phyloP scores from a whole-genome alignment of 2,329 filamentous ascomycete genomes.

The Ophiostoma piceae region DNA sequence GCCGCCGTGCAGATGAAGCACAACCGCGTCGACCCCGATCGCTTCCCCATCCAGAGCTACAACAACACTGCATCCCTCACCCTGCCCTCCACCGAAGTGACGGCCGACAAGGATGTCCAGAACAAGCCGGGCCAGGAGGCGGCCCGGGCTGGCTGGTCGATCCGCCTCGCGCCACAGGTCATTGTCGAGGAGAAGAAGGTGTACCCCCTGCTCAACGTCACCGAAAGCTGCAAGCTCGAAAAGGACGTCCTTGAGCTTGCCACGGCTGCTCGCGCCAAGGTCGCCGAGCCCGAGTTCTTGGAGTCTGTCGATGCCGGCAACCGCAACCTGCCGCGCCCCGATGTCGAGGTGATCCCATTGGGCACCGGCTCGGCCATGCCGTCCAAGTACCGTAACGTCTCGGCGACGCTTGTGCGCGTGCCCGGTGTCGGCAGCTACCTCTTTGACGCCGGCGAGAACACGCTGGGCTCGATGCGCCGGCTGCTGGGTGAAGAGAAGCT shows the following conservation, averaged over 20 bases:
- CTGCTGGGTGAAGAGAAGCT: slow-evolving; percentile 62
- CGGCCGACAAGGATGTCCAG: background rate
- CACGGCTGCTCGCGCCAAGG: slow-evolving; percentile 40
- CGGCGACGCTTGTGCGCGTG: slow-evolving; percentile 75
- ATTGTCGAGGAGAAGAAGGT: slow-evolving; percentile 44
- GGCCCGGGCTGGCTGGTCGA: slow-evolving; percentile 42
- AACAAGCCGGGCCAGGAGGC: slow-evolving; percentile 33
- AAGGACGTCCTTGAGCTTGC: slow-evolving; percentile 50
- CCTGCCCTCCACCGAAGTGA: background rate
- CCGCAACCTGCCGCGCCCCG: slow-evolving; percentile 37
- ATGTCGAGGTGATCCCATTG: slow-evolving; percentile 78
- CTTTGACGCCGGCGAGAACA: slow-evolving; percentile 88
- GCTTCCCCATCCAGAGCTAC: slow-evolving; percentile 65
- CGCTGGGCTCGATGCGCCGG: slow-evolving; percentile 77
- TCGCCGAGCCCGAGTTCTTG: slow-evolving; percentile 43
- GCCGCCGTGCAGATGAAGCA: slow-evolving; percentile 64
- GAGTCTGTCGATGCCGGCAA: slow-evolving; percentile 52
- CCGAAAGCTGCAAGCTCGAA: slow-evolving; percentile 39
- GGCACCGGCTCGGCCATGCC: slow-evolving; percentile 88
- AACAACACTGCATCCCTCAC: slow-evolving; percentile 43
- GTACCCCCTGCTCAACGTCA: slow-evolving; percentile 46
- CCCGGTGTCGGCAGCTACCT: slow-evolving; percentile 84
- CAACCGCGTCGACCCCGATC: slow-evolving; percentile 64
- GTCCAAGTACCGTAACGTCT: slow-evolving; percentile 93
- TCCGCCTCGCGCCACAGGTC: slow-evolving; percentile 46